phyloP scores from a whole-genome alignment of 345 rosid species.

The Citrus medica region DNA sequence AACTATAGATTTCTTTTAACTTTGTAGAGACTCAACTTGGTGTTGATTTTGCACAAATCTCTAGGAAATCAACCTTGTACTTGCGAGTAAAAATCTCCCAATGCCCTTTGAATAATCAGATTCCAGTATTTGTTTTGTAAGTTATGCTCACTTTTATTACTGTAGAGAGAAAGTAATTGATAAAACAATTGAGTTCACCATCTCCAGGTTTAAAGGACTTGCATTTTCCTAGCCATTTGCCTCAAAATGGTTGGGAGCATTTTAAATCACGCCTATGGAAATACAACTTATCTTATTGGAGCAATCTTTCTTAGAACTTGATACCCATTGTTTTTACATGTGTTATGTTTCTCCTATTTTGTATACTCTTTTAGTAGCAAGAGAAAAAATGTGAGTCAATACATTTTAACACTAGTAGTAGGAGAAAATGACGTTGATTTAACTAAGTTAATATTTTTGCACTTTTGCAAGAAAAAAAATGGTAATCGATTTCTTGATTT shows the following conservation, averaged over 20 bases:
- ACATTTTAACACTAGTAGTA: no score
- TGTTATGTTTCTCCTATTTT: constrained; percentile 31
- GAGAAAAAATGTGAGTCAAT: constrained; percentile 40
- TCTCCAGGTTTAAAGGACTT: constrained; percentile 25
- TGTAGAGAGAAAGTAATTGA: constrained; percentile 30
- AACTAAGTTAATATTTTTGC: no score
- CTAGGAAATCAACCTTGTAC: constrained; percentile 30
- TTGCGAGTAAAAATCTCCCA: constrained; percentile 19
- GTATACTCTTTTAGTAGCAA: constrained; percentile 44
- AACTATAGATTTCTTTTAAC: constrained; percentile 33
- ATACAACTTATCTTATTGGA: constrained; percentile 54
- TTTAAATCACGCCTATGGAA: constrained; percentile 60
- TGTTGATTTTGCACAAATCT: constrained; percentile 31
- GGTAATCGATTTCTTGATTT: no score
- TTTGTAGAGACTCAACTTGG: constrained; percentile 37
- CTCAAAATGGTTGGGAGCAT: constrained; percentile 41
- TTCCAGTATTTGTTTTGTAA: background rate
- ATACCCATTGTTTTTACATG: constrained; percentile 26
- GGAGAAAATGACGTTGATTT: no score
- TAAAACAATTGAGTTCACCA: constrained; percentile 27
- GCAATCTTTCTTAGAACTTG: constrained; percentile 53
- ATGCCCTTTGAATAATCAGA: background rate
- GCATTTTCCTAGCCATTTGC: constrained; percentile 29
- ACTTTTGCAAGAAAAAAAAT: no score
- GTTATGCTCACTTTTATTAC: background rate